These are phyloP conservation scores for Tetrahymena borealis DNA, from an alignment of 73 alveolate genomes.

Conservation along the genomic window DNA sequence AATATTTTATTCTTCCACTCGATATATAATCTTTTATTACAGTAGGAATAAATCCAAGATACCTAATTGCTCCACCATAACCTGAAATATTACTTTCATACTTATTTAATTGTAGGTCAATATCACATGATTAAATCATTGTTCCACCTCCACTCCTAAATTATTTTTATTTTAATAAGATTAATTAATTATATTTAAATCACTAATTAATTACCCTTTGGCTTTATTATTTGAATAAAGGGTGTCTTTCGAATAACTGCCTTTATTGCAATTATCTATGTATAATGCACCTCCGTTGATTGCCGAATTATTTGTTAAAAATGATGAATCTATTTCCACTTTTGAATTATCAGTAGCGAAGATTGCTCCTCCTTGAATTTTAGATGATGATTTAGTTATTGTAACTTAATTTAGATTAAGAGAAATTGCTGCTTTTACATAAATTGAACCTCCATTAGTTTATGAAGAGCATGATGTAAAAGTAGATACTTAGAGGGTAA, in stretches of 20 bases:
- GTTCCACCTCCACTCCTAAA: background rate
- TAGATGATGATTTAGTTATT: background rate
- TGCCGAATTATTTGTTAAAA: background rate
- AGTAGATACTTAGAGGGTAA: background rate
- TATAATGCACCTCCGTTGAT: background rate
- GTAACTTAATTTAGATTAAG: background rate
- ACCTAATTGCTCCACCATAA: background rate
- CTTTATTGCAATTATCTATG: background rate
- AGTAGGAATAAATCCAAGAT: background rate
- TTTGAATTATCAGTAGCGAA: background rate
- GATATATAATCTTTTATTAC: no score
- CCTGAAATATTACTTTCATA: background rate
- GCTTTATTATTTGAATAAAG: background rate
- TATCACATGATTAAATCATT: background rate
- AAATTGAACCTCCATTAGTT: background rate
- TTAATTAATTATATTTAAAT: background rate
- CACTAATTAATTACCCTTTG: background rate
- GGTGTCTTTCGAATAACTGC: background rate
- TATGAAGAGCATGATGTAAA: background rate
- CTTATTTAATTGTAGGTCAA: background rate
- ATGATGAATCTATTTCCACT: background rate
- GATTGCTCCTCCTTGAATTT: background rate
- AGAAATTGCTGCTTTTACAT: background rate
- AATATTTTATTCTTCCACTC: no score
- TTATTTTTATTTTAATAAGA: no score